Evolutionary conservation across 129 eudicot genomes (phyloP).

Genomic region (Lactuca sativa): DNA sequence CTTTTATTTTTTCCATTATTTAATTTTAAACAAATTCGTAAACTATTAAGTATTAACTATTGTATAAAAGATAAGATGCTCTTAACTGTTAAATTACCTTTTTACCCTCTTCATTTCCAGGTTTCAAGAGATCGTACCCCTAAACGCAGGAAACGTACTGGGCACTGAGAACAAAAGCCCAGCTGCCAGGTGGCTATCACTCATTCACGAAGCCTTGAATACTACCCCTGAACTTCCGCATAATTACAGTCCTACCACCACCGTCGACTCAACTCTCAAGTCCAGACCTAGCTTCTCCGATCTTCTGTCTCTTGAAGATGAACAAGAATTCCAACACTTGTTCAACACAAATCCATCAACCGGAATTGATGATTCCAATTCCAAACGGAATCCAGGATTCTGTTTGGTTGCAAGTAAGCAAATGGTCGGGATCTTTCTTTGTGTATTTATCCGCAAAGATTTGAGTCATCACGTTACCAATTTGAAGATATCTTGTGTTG

Average conservation of each 20-base stretch:
- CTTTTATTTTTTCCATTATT: background rate
- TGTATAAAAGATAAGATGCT: background rate
- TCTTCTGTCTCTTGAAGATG: slow-evolving; percentile 48
- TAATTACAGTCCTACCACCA: slow-evolving; percentile 30
- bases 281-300: slow-evolving; percentile 64
- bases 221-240: slow-evolving; percentile 25
- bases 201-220: slow-evolving; percentile 64
- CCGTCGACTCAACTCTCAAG: slow-evolving; percentile 28
- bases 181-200: slow-evolving; percentile 75
- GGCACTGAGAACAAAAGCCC: slow-evolving; percentile 79
- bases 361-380: background rate
- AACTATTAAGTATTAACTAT: background rate
- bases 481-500: slow-evolving; percentile 79
- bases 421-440: slow-evolving; percentile 85
- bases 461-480: slow-evolving; percentile 43
- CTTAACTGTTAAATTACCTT: slow-evolving; percentile 20
- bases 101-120: slow-evolving; percentile 38
- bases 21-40: background rate
- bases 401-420: slow-evolving; percentile 72
- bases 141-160: slow-evolving; percentile 85
- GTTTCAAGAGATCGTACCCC: slow-evolving; percentile 94
- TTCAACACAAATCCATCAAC: slow-evolving; percentile 13
- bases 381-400: slow-evolving; percentile 30
- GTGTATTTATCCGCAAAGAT: slow-evolving; percentile 66
- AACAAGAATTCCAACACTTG: slow-evolving; percentile 31